These are phyloP conservation scores for Pseudogymnoascus sp. DNA, from an alignment of 2,329 filamentous ascomycete genomes.

Conservation along the genomic window DNA sequence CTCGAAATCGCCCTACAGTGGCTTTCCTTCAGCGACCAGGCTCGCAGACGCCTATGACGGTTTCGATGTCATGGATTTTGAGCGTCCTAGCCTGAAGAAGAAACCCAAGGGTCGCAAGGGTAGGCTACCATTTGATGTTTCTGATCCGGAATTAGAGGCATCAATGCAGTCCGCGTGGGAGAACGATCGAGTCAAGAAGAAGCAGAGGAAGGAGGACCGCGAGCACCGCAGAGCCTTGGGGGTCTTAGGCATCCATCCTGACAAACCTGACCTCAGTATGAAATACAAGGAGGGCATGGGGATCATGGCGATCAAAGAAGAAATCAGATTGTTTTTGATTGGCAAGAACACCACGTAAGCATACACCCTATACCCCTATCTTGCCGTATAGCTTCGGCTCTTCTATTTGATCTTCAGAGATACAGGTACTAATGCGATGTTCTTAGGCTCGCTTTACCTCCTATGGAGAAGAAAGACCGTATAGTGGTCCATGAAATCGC, in stretches of 20 bases:
- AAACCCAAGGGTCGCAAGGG: constrained; percentile 56
- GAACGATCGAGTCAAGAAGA: constrained; percentile 65
- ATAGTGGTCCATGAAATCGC: constrained; percentile 76
- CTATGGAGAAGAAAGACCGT: constrained; percentile 72
- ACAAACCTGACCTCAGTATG: constrained; percentile 48
- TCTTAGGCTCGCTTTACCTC: constrained; percentile 62
- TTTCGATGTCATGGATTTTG: constrained; percentile 81
- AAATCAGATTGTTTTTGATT: constrained; percentile 64
- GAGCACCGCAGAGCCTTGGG: constrained; percentile 60
- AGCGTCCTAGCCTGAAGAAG: constrained; percentile 57
- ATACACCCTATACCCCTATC: constrained; percentile 13
- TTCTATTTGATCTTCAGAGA: neutral
- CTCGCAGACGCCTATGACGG: constrained; percentile 51
- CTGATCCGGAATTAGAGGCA: constrained; percentile 59
- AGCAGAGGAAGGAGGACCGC: constrained; percentile 59
- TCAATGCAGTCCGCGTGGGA: constrained; percentile 52
- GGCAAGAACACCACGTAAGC: constrained; percentile 54
- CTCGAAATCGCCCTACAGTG: constrained; percentile 23
- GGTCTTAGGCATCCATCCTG: constrained; percentile 40
- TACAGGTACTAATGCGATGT: constrained; percentile 1
- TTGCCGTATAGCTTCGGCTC: neutral
- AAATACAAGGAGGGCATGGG: constrained; percentile 70
- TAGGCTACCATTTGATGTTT: constrained; percentile 43
- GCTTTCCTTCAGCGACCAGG: constrained; percentile 45
- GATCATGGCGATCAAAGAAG: constrained; percentile 60